Evolutionary conservation across 2,329 filamentous ascomycete species (phyloP).

Genomic region (Curvularia sp.): DNA sequence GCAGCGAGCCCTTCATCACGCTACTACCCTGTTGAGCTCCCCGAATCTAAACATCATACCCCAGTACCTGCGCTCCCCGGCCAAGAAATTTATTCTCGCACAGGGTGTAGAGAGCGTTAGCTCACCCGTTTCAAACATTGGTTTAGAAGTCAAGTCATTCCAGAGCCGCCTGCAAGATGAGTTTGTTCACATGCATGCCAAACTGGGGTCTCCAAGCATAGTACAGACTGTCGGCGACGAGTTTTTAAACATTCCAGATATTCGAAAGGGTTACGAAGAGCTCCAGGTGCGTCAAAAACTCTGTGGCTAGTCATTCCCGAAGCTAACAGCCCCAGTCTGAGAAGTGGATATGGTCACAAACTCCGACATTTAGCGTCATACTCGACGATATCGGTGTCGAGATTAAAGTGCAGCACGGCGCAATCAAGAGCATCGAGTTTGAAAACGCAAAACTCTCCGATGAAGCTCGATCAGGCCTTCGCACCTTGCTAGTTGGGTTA

Average conservation of each 20-base stretch:
- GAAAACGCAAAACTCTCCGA: conserved; percentile 19
- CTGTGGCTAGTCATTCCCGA: background rate
- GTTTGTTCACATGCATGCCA: conserved; percentile 72
- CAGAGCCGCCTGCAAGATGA: conserved; percentile 57
- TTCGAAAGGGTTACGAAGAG: conserved; percentile 69
- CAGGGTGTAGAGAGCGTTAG: conserved; percentile 91
- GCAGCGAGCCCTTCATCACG: conserved; percentile 84
- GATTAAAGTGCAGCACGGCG: conserved; percentile 59
- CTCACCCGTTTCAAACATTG: conserved; percentile 81
- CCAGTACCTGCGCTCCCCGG: conserved; percentile 77
- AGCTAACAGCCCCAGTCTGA: conserved; percentile 59
- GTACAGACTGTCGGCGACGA: conserved; percentile 61
- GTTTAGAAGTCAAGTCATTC: conserved; percentile 59
- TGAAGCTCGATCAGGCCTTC: conserved; percentile 25
- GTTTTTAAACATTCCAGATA: conserved; percentile 58
- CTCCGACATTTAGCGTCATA: conserved; percentile 76
- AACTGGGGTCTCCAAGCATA: conserved; percentile 46
- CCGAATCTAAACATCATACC: conserved; percentile 75
- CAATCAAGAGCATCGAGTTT: conserved; percentile 59
- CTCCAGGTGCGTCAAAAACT: conserved; percentile 59
- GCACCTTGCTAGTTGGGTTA: conserved; percentile 40
- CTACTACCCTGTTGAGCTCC: conserved; percentile 82
- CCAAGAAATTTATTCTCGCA: conserved; percentile 75
- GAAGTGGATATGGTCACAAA: conserved; percentile 85
- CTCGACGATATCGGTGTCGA: conserved; percentile 30